A percentile compares a stretch with the other conserved stretches of the same genome.
phyloP scores from a whole-genome alignment of 208 protist genomes.

The Novymonas esmeraldas region DNA sequence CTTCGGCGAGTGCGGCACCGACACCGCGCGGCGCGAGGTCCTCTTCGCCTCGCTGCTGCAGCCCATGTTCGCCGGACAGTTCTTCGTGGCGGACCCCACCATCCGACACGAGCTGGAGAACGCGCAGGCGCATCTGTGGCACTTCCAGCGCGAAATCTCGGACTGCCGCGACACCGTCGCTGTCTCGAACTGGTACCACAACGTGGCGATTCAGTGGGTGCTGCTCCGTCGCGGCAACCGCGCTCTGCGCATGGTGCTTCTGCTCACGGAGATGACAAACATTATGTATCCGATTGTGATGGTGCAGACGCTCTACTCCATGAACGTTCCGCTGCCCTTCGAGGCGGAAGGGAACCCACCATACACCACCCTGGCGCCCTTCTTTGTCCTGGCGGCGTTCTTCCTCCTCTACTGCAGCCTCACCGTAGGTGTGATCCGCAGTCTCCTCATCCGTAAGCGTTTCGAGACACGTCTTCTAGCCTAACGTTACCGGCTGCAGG shows the following conservation, averaged over 20 bases:
- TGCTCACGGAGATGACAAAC: conserved; percentile 77
- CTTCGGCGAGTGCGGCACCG: conserved; percentile 84
- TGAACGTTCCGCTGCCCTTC: conserved; percentile 83
- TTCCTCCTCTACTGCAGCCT: conserved; percentile 48
- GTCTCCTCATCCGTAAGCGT: conserved; percentile 39
- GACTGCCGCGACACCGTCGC: conserved; percentile 85
- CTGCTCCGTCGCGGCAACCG: conserved; percentile 68
- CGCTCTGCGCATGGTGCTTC: conserved; percentile 70
- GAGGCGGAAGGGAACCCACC: conserved; percentile 55
- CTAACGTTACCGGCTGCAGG: conserved; percentile 1
- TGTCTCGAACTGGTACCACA: conserved; percentile 88
- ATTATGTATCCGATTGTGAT: conserved; percentile 85
- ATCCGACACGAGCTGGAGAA: conserved; percentile 65
- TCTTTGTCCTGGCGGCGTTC: conserved; percentile 61
- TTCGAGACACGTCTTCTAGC: conserved; percentile 72
- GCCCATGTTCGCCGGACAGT: conserved; percentile 54
- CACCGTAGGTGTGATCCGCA: conserved; percentile 41
- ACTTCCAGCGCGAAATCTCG: conserved; percentile 71
- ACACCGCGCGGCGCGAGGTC: conserved; percentile 70
- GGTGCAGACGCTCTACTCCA: conserved; percentile 79
- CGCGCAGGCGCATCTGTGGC: conserved; percentile 63
- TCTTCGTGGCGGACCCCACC: conserved; percentile 54
- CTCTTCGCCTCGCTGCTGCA: conserved; percentile 72
- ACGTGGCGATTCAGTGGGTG: conserved; percentile 75
- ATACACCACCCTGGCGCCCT: conserved; percentile 44